These are phyloP conservation scores for Whalleya microplaca DNA, from an alignment of 2,329 filamentous ascomycete genomes.

Conservation along the genomic window DNA sequence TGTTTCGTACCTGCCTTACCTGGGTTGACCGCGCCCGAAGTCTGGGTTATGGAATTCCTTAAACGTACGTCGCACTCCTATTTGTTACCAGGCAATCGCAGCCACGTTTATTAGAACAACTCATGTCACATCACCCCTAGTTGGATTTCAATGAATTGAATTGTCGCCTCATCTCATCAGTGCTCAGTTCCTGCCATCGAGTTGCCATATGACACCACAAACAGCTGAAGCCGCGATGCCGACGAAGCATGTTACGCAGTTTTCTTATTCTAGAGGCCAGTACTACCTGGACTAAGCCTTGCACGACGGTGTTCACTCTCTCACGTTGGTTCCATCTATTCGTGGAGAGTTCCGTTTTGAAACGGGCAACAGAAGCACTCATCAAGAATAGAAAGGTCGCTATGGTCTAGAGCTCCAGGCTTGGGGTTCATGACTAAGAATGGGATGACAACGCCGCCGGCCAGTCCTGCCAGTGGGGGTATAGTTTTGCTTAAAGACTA, in stretches of 20 bases:
- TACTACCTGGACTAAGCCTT: too few species aligned
- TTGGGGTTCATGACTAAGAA: background rate
- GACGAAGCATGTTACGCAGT: background rate
- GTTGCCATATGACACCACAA: background rate
- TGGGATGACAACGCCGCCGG: background rate
- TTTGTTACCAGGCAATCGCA: background rate
- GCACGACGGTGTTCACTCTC: background rate
- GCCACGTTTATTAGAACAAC: background rate
- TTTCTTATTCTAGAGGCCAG: too few species aligned
- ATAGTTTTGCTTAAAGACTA: background rate
- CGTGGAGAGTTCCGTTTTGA: background rate
- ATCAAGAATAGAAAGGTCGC: too few species aligned
- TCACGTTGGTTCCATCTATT: background rate
- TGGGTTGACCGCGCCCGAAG: background rate
- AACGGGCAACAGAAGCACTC: background rate
- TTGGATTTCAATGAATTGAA: too few species aligned
- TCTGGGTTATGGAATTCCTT: background rate
- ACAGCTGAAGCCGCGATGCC: background rate
- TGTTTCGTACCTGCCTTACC: background rate
- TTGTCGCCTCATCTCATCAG: background rate
- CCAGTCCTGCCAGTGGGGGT: background rate
- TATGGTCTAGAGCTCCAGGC: background rate
- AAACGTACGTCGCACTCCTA: background rate
- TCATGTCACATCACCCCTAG: background rate
- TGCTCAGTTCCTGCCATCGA: background rate